Conservation (phyloP, 805 yeast species). For the Yarrowia sp. region DNA sequence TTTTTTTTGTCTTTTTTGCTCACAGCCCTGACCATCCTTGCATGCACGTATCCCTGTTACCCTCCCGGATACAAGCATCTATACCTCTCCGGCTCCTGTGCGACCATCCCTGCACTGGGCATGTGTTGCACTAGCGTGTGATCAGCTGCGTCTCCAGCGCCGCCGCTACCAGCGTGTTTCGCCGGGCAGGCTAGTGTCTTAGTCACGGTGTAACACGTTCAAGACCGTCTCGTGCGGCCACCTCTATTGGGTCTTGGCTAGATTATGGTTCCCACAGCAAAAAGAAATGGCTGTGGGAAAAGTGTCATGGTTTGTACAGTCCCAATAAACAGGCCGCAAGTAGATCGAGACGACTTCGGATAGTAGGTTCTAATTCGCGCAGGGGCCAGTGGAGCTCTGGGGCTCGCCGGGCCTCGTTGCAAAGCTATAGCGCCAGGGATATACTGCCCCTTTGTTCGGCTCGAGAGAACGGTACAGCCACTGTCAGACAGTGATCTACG, state of each 20-base stretch:
- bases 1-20: background rate
- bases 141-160: background rate
- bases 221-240: constrained; percentile 2
- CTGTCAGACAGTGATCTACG: constrained; percentile 17
- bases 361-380: no score
- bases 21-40: constrained; percentile 24
- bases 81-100: background rate
- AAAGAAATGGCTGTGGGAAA: background rate
- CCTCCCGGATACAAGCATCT: background rate
- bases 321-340: no score
- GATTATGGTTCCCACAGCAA: background rate
- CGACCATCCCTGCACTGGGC: background rate
- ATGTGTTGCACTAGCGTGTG: constrained; percentile 3
- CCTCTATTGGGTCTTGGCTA: constrained; percentile 21
- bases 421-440: no score
- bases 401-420: no score
- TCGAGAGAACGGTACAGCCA: background rate
- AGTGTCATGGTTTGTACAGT: background rate
- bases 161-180: background rate
- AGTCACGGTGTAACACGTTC: constrained; percentile 10
- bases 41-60: background rate
- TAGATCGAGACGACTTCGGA: no score
- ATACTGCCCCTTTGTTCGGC: constrained; percentile 9
- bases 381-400: no score
- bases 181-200: background rate